These are phyloP conservation scores for Botrytis fabae DNA, from an alignment of 2,329 filamentous ascomycete genomes.

Conservation along the genomic window DNA sequence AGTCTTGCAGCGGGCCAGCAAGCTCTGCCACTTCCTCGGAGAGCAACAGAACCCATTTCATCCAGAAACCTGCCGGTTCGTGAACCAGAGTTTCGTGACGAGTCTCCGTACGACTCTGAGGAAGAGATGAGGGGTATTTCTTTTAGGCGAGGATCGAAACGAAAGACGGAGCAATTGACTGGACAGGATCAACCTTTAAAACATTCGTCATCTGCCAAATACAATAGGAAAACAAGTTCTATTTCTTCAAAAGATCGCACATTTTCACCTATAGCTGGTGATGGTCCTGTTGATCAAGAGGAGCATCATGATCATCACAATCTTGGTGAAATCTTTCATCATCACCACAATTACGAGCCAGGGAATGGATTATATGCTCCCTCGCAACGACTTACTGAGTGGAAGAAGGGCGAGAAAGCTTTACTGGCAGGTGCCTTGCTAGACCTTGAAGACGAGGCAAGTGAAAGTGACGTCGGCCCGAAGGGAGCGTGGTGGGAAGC, in stretches of 20 bases:
- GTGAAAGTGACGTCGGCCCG: conserved; percentile 48
- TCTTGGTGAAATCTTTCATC: conserved; percentile 38
- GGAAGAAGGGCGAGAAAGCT: conserved; percentile 67
- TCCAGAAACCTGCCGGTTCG: neutral
- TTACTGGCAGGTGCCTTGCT: conserved; percentile 59
- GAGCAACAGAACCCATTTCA: conserved; percentile 5
- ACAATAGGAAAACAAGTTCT: conserved; percentile 27
- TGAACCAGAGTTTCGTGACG: neutral
- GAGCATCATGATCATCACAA: conserved; percentile 35
- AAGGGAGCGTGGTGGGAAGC: conserved; percentile 77
- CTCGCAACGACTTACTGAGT: conserved; percentile 66
- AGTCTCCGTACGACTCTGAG: conserved; percentile 13
- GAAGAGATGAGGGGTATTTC: conserved; percentile 26
- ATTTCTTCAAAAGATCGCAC: conserved; percentile 34
- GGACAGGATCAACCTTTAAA: conserved; percentile 28
- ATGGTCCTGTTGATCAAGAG: neutral
- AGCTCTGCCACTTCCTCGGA: neutral
- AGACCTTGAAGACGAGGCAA: conserved; percentile 52
- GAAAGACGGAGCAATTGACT: conserved; percentile 38
- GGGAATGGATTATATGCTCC: conserved; percentile 58
- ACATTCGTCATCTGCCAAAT: conserved; percentile 19
- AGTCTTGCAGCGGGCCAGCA: conserved; percentile 9
- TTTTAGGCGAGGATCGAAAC: conserved; percentile 34
- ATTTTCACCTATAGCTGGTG: conserved; percentile 26
- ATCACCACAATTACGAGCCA: conserved; percentile 41